Base-by-base conservation (phyloP, 768 basidiomycete species). In the Tulasnella sp. region DNA sequence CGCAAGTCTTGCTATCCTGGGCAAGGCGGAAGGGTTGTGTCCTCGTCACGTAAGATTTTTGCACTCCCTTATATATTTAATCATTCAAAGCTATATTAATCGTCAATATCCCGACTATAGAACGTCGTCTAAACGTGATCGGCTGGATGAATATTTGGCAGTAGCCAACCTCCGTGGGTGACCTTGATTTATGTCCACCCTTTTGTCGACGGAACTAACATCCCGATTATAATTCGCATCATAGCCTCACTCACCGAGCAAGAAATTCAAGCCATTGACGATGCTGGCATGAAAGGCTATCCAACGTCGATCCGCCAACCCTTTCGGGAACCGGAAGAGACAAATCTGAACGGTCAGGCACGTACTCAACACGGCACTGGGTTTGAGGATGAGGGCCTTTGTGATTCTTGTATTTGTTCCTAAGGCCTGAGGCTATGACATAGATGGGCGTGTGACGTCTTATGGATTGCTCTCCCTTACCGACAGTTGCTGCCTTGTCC, bases 1-100 rank as follows among this genome's bases (percentile, higher is more conserved):
- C 77, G 1, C 87, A 89, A 65, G 80, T 86, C 34, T 71, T 88
- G 23, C 77, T 88, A 52, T 71, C 77, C 0, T 89, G 87, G 86
- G 80, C 80, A 1, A 77, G 75, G 65, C 75, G 77, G 29, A 88
- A 89, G 67, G 81, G 81, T 29, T 79, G 75, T 1, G 78, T 81
- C 4, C 78, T 86, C 51, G 82, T 86, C 61, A 87, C 85, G 82
- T 85, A 67, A 53, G 77, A 70, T 0, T 26, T 55, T 32, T 27
- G 68, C 58, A 11, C 21, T 21, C 26, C n/a, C 26, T 45, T 13
- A 30, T 34, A 34, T 19, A 30, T 45, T 26, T 43, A 42, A 15
- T 15, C n/a, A 27, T 26, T 43, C 23, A 30, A 43, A n/a, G 43
- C 32, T 60, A 30, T 17, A 13, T 29, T 21, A 53, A 17, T 45